Conservation (phyloP, 257 asterid species). For the Solanum virginianum region DNA sequence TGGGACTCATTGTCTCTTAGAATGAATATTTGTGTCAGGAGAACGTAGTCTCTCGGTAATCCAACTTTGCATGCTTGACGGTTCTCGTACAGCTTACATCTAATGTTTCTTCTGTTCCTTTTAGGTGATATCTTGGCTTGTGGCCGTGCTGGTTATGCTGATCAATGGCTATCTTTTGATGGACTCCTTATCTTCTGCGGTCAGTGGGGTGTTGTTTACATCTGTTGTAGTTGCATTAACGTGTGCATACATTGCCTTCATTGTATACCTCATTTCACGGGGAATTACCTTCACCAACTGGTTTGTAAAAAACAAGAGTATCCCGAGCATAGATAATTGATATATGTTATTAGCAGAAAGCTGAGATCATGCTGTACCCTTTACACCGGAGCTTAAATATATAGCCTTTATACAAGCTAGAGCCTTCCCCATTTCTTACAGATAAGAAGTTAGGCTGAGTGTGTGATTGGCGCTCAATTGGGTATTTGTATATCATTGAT, state of each 20-base stretch:
- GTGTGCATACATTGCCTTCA: conserved; percentile 38
- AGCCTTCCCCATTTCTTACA: background rate
- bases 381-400: background rate
- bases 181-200: conserved; percentile 48
- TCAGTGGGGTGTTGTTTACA: conserved; percentile 29
- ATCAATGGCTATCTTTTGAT: conserved; percentile 60
- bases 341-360: background rate
- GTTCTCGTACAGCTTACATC: background rate
- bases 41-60: background rate
- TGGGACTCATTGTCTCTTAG: background rate
- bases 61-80: background rate
- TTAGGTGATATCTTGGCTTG: conserved; percentile 54
- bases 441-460: background rate
- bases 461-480: background rate
- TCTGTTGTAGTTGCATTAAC: conserved; percentile 26
- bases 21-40: background rate
- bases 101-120: background rate
- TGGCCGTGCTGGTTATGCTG: conserved; percentile 53
- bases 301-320: conserved; percentile 19
- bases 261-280: conserved; percentile 48
- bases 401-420: background rate
- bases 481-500: background rate
- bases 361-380: background rate
- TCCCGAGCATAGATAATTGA: conserved; percentile 9
- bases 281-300: conserved; percentile 17